Evolutionary conservation across 495 filamentous ascomycete species (phyloP), one percentile per base, ranked within the genome.

Genomic region (Saxispiralis lemnorum): DNA sequence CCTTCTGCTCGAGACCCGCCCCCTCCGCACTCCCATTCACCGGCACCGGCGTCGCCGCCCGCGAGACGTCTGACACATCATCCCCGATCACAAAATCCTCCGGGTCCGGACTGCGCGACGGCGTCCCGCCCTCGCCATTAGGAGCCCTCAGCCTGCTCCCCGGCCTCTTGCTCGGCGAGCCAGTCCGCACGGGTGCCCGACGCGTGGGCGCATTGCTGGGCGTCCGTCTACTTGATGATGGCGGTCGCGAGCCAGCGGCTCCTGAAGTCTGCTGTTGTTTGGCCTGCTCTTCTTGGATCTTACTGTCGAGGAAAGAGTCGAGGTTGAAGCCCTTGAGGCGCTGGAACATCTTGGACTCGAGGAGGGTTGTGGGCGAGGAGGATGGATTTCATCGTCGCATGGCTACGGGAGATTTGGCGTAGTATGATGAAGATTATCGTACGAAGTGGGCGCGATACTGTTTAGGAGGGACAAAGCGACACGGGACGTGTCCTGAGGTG

Each of bases 211-310:
- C 44, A 59, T 48, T 41, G 68, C 68, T 41, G 63, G 65, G 24
- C 19, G 51, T 20, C 35, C 46, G 31, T 1, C 31, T 39, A 17
- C n/a, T 43, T 21, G 20, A 12, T 6, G 38, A 20, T 0, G 45
- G 31, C 14, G 63, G 64, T 28, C 67, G 57, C 35, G 69, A 64
- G 15, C 67, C 60, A n/a, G n/a, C 2, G 38, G 10, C 44, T 71
- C 63, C 12, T n/a, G n/a, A n/a, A n/a, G 64, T 56, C 35, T 76
- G 61, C 52, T 68, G 70, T 53, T 82, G 76, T 38, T 83, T 76
- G 43, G 82, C 80, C 62, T 89, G 83, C 67, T 93, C 85, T 64
- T 93, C 82, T 51, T 83, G 80, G 48, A 93, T 86, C 51, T 77
- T 75, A 50, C 75, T 75, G 56, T 93, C 83, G 54, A 93, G 81